A percentile compares a stretch with the other conserved stretches of the same genome.
Evolutionary conservation across 140 eudicot species (phyloP).

Genomic region (Bidens hawaiensis): DNA sequence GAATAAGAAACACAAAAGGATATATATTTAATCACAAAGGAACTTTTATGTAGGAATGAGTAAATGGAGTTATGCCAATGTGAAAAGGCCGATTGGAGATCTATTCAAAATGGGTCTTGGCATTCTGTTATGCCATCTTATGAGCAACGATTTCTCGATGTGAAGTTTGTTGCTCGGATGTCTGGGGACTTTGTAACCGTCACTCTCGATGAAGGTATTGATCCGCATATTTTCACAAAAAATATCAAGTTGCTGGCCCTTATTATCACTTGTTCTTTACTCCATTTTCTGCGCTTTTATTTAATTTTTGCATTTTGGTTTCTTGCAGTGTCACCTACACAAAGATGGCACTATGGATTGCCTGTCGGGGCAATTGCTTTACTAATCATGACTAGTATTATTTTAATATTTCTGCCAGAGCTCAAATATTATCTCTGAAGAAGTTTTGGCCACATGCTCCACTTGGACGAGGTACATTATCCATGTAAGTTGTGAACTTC

Average conservation of each 20-base stretch:
- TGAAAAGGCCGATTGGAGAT: slow-evolving; percentile 64
- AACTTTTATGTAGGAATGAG: slow-evolving; percentile 52
- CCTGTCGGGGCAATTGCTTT: slow-evolving; percentile 48
- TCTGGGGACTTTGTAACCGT: slow-evolving; percentile 64
- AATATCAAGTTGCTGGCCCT: too few relatives aligned
- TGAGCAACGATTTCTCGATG: slow-evolving; percentile 61
- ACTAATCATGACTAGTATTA: slow-evolving; percentile 52
- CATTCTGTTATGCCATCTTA: slow-evolving; percentile 62
- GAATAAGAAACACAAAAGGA: too few relatives aligned
- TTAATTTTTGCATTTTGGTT: neutral
- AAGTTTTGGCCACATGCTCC: too few relatives aligned
- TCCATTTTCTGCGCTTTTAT: neutral
- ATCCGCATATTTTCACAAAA: too few relatives aligned
- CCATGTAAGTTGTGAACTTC: too few relatives aligned
- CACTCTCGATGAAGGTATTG: slow-evolving; percentile 65
- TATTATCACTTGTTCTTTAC: too few relatives aligned
- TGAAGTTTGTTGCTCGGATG: slow-evolving; percentile 53
- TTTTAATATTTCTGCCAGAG: too few relatives aligned
- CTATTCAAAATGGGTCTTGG: slow-evolving; percentile 58
- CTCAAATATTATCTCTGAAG: too few relatives aligned
- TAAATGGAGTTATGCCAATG: slow-evolving; percentile 70
- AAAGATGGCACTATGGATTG: slow-evolving; percentile 51
- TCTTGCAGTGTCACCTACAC: neutral
- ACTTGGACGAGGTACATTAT: too few relatives aligned
- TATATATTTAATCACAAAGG: neutral